Evolutionary conservation across 768 basidiomycete species (phyloP).

Genomic region (Tylopilus balloui): DNA sequence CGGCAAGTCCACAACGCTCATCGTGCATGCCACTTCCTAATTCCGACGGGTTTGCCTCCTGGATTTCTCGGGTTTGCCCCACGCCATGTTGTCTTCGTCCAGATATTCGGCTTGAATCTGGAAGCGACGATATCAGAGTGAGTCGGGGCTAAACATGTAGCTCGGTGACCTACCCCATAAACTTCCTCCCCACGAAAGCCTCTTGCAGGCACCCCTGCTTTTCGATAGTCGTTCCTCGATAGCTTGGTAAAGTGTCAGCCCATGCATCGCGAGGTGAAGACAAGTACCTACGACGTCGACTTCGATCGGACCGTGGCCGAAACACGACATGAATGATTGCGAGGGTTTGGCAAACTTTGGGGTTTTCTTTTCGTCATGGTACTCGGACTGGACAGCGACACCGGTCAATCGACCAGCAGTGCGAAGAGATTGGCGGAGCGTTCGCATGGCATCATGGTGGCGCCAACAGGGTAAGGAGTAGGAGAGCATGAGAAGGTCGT

Average conservation of each 20-base stretch:
- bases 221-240: constrained; percentile 15
- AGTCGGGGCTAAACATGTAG: neutral
- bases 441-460: constrained; percentile 2
- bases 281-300: constrained; percentile 10
- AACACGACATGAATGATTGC: constrained; percentile 20
- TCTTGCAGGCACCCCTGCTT: constrained; percentile 8
- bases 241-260: constrained; percentile 6
- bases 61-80: constrained; percentile 15
- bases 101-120: constrained; percentile 24
- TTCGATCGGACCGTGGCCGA: constrained; percentile 13
- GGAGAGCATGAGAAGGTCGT: constrained; percentile 8
- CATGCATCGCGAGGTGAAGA: neutral
- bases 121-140: neutral
- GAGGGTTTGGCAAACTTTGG: constrained; percentile 4
- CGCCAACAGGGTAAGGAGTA: neutral
- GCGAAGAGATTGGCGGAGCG: neutral
- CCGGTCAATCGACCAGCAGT: neutral
- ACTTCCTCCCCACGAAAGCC: constrained; percentile 18
- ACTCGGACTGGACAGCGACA: constrained; percentile 4
- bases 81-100: constrained; percentile 28
- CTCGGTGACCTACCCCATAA: constrained; percentile 14
- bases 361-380: constrained; percentile 9
- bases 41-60: constrained; percentile 5
- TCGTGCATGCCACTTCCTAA: neutral
- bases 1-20: neutral